Percentiles rank a stretch among this genome's conserved stretches.
These are phyloP conservation scores for Monilinia fructigena DNA, from an alignment of 2,329 filamentous ascomycete genomes.

Conservation along the genomic window DNA sequence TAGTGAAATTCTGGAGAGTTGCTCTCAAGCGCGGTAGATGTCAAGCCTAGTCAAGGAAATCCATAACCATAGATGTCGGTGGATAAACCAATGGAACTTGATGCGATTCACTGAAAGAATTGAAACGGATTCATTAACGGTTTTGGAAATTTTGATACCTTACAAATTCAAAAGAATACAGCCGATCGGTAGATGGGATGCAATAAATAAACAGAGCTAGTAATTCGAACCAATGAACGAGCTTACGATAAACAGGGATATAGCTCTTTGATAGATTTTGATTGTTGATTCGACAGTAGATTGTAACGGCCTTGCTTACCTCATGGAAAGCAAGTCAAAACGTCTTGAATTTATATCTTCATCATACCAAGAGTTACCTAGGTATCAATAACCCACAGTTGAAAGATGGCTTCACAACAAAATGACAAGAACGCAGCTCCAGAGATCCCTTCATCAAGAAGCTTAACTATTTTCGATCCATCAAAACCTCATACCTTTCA, in stretches of 20 bases:
- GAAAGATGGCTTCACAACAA: slow-evolving; percentile 9
- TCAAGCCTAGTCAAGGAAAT: no score
- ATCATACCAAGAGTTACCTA: not conserved
- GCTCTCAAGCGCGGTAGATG: not conserved
- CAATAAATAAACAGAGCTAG: not conserved
- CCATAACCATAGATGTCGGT: no score
- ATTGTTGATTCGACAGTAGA: no score
- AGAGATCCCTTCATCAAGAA: slow-evolving; percentile 3
- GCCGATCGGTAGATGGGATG: no score
- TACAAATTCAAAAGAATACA: not conserved
- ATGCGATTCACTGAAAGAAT: no score
- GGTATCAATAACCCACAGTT: not conserved
- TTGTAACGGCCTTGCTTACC: no score
- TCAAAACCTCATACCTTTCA: slow-evolving; percentile 57
- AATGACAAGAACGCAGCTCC: not conserved
- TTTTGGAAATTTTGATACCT: no score
- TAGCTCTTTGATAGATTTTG: slow-evolving; percentile 10
- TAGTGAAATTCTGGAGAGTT: not conserved
- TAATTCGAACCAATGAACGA: not conserved
- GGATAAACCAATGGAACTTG: no score
- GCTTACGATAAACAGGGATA: not conserved
- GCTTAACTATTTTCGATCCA: slow-evolving; percentile 46
- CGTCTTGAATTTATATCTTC: not conserved
- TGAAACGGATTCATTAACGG: no score
- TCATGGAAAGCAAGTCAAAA: no score